A percentile compares a stretch with the other conserved stretches of the same genome.
These are phyloP conservation scores for Hortaea werneckii DNA, from an alignment of 2,329 filamentous ascomycete genomes.

Conservation along the genomic window DNA sequence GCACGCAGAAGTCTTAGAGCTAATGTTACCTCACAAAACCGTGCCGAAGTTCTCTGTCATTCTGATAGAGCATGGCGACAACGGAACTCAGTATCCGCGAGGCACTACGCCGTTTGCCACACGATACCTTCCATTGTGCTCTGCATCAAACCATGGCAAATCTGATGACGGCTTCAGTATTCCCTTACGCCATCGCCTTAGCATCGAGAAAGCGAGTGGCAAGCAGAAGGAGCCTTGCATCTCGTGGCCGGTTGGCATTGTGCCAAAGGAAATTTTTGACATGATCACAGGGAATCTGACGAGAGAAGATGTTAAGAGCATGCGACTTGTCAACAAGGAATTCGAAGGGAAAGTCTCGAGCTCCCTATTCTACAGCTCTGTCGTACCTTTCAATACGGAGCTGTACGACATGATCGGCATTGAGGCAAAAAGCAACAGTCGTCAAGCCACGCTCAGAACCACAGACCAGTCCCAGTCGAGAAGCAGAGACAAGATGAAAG, in stretches of 20 bases:
- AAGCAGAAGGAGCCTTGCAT: constrained; percentile 1
- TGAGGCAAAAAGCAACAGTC: constrained; percentile 15
- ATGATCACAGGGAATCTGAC: constrained; percentile 46
- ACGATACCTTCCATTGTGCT: constrained; percentile 14
- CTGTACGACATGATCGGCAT: constrained; percentile 47
- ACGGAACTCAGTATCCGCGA: not conserved
- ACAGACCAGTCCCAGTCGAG: constrained; percentile 6
- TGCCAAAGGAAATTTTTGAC: constrained; percentile 56
- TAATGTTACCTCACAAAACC: too few relatives aligned
- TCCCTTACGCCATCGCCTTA: constrained; percentile 10
- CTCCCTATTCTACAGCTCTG: constrained; percentile 51
- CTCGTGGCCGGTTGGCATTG: constrained; percentile 29
- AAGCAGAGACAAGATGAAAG: not conserved
- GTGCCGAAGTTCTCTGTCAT: constrained; percentile 9
- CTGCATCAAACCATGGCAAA: constrained; percentile 2
- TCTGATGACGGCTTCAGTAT: constrained; percentile 10
- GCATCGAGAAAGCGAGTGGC: constrained; percentile 4
- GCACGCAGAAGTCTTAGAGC: too few relatives aligned
- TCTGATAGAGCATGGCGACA: constrained; percentile 8
- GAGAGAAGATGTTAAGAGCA: constrained; percentile 47
- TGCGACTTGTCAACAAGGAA: constrained; percentile 52
- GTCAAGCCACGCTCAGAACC: constrained; percentile 3
- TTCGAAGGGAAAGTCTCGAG: constrained; percentile 49
- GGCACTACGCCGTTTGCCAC: not conserved
- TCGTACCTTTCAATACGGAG: constrained; percentile 55